Base-by-base conservation (phyloP, 768 basidiomycete genomes). In the Termitomyces sp. region DNA sequence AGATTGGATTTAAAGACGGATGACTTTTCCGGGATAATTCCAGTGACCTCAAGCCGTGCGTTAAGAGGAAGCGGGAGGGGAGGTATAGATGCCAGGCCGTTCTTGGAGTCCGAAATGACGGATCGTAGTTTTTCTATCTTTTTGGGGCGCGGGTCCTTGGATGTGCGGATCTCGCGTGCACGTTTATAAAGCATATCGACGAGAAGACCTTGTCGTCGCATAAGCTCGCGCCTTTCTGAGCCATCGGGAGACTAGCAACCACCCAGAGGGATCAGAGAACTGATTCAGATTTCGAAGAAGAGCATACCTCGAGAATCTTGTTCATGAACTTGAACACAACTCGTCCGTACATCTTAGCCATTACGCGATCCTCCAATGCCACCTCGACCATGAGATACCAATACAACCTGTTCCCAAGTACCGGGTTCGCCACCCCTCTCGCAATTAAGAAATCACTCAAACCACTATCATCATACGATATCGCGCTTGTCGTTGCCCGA, bases 331-430 rank as follows among this genome's bases (percentile, higher is more conserved):
- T 89, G 76, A 85, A 95, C 6, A 92, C 91, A 7, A 97, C 92
- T 44, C 87, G 81, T 4, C 89, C 93, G 65, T 95, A 98, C 90
- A 96, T 94, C 76, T 93, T 95, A 4, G 91, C 91, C 70, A 93
- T 85, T 24, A 86, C 78, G 60, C 86, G 85, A 67, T 95, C 93
- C 66, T 95, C 92, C 47, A 92, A 74, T 22, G 93, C 91, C 18
- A 94, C 87, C 69, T 98, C 97, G 4, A 98, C 95, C 85, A 95
- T 94, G 57, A 98, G 85, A 66, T 98, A 99, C 97, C 97, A 98
- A 69, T 96, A 91, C 63, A 98, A 78, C 27, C 92, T 81, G 65
- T 98, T 98, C 0, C 95, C 97, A 2, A 99, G 77, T 0, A 96
- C 81, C 2, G 79, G 79, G 66, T 96, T 96, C 63, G 82, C 77